These are phyloP conservation scores for Penicillium fuscoglaucum DNA, from an alignment of 2,329 filamentous ascomycete species.

Conservation along the genomic window DNA sequence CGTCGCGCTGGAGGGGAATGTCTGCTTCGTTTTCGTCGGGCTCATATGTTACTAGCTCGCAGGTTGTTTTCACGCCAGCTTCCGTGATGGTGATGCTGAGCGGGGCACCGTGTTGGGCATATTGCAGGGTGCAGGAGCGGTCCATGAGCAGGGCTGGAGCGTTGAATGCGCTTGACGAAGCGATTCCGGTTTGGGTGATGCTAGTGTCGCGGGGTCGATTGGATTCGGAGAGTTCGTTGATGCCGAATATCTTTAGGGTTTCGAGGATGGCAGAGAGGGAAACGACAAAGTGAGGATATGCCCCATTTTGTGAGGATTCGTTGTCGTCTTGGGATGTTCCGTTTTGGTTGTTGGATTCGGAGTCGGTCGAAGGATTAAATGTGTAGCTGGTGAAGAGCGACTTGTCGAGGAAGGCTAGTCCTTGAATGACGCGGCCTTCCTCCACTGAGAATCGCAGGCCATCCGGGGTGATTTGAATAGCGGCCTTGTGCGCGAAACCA, in stretches of 20 bases:
- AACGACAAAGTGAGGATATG: conserved; percentile 75
- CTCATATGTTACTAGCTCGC: conserved; percentile 85
- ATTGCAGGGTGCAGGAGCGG: conserved; percentile 82
- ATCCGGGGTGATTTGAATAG: conserved; percentile 75
- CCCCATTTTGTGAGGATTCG: conserved; percentile 37
- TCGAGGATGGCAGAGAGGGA: conserved; percentile 85
- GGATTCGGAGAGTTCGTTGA: conserved; percentile 59
- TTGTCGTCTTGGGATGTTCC: conserved; percentile 34
- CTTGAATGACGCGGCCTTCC: conserved; percentile 88
- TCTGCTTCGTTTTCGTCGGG: conserved; percentile 57
- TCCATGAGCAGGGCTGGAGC: conserved; percentile 79
- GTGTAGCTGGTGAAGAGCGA: conserved; percentile 83
- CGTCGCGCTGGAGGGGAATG: conserved; percentile 83
- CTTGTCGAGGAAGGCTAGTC: conserved; percentile 82
- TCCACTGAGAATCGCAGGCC: conserved; percentile 87
- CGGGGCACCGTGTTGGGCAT: conserved; percentile 70
- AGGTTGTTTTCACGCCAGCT: conserved; percentile 81
- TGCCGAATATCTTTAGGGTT: conserved; percentile 90
- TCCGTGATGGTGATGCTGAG: conserved; percentile 86
- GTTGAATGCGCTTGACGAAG: conserved; percentile 71
- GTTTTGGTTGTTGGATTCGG: conserved; percentile 11
- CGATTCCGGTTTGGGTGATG: conserved; percentile 38
- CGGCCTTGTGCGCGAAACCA: conserved; percentile 59
- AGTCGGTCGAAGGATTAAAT: conserved; percentile 55
- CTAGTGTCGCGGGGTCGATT: conserved; percentile 29